Base-by-base conservation (phyloP, 1,284 basidiomycete species). In the Heterobasidion parviporum region DNA sequence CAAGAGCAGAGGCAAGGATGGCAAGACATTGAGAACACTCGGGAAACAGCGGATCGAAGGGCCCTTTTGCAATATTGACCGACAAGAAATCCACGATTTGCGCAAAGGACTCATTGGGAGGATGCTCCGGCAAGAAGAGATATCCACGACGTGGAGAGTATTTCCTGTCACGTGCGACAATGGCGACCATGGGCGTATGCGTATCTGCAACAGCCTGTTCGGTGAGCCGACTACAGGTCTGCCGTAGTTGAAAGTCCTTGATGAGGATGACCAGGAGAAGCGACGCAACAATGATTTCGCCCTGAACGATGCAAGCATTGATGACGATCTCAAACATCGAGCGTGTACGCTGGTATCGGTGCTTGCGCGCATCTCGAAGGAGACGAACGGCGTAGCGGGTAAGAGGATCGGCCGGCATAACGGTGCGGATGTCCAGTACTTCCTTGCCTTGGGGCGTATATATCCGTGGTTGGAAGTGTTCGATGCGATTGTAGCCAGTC, bases 211-310 rank as follows among this genome's bases (percentile, higher is more conserved):
- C 61, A 32, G 58, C 53, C 33, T 69, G 59, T 54, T 57, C 61
- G 47, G 67, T 59, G 47, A 67, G 65, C 43, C 64, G 59, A 18
- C 57, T 61, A 34, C 57, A 54, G 10, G 62, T 55, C n/a, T 58
- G 54, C 20, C 69, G 70, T 5, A 72, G 43, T 58, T 87, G 77
- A 74, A 77, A 86, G 46, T 88, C 85, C 59, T 84, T 81, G 44
- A 88, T 69, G 16, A 89, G 65, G 41, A 82, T 68, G 1, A 78
- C 83, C 57, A 90, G 87, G 7, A 90, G 70, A 26, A 91, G 70
- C 1, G 83, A 81, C 1, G 80, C 88, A 32, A 86, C 74, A 45
- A 91, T 74, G 50, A 91, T 82, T 63, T 91, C 88, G 33, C 87
- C 86, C 52, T 91, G 87, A 48, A 89, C 67, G 10, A 91, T 69